Evolutionary conservation across 139 green algal genomes (phyloP).

Genomic region (Auxenochlorella pyrenoidosa): DNA sequence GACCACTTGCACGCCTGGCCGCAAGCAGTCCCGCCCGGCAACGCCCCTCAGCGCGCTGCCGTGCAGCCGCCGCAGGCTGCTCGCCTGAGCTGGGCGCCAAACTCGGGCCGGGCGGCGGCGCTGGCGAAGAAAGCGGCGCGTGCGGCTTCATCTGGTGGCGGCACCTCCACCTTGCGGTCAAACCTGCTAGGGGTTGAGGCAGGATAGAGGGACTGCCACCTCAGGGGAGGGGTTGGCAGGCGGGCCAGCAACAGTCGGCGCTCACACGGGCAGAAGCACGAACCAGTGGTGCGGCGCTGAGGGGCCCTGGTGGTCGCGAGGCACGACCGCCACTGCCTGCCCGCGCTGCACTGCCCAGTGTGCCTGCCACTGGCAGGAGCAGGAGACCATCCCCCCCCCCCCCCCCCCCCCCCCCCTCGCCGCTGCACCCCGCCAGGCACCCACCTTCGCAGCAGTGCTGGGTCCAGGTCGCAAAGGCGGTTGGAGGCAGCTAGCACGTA

Average conservation of each 20-base stretch:
- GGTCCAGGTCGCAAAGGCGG: slow-evolving; percentile 69
- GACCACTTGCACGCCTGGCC: too few relatives aligned
- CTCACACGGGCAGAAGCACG: too few relatives aligned
- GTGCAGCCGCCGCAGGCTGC: background rate
- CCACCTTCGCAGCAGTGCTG: background rate
- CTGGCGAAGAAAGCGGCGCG: slow-evolving; percentile 54
- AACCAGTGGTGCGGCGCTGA: too few relatives aligned
- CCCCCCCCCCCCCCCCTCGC: too few relatives aligned
- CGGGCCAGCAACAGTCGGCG: too few relatives aligned
- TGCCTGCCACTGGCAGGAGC: too few relatives aligned
- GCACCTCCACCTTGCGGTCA: slow-evolving; percentile 61
- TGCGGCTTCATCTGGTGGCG: slow-evolving; percentile 48
- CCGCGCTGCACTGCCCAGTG: too few relatives aligned
- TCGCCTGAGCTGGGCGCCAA: slow-evolving; percentile 14
- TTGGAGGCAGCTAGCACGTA: slow-evolving; percentile 70
- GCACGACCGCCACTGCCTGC: too few relatives aligned
- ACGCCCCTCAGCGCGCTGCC: too few relatives aligned
- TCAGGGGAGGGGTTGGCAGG: background rate
- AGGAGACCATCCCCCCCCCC: too few relatives aligned
- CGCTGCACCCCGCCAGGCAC: too few relatives aligned
- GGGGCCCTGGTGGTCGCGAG: too few relatives aligned
- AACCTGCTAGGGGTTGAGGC: slow-evolving; percentile 34
- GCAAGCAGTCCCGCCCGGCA: background rate
- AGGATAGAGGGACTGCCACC: background rate
- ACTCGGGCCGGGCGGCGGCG: slow-evolving; percentile 3